Percentiles rank a stretch among this genome's conserved stretches.
These are phyloP conservation scores for Rosellinia necatrix DNA, from an alignment of 2,329 filamentous ascomycete genomes.

Conservation along the genomic window DNA sequence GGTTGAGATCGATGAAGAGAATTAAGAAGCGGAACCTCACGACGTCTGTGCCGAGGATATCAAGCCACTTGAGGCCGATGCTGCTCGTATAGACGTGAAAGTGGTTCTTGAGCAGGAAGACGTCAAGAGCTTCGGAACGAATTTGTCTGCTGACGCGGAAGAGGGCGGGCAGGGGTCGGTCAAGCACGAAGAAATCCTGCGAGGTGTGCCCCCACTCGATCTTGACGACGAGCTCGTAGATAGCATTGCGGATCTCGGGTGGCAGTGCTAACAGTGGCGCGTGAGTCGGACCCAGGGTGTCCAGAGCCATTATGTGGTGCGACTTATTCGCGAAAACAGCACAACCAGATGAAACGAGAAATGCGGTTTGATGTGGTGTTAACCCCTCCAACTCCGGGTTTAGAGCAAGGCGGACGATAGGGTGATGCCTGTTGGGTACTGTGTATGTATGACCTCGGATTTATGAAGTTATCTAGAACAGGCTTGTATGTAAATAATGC, in stretches of 20 bases:
- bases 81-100: conserved; percentile 28
- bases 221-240: conserved; percentile 22
- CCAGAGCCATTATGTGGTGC: conserved; percentile 11
- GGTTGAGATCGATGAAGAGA: conserved; percentile 26
- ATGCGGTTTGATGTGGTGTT: background rate
- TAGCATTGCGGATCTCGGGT: conserved; percentile 24
- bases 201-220: conserved; percentile 23
- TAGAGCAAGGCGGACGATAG: no score
- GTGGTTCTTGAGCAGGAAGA: conserved; percentile 28
- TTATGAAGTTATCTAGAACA: conserved; percentile 1
- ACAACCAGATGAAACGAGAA: background rate
- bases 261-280: conserved; percentile 15
- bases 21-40: conserved; percentile 22
- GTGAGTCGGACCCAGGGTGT: background rate
- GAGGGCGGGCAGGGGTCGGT: conserved; percentile 27
- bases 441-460: background rate
- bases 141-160: conserved; percentile 26
- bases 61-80: conserved; percentile 26
- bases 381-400: no score
- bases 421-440: background rate
- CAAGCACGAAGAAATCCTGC: conserved; percentile 24
- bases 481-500: background rate
- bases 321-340: background rate
- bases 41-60: conserved; percentile 25
- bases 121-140: conserved; percentile 27